Evolutionary conservation across 2,329 filamentous ascomycete genomes (phyloP).

Genomic region (Diaporthe destruens): DNA sequence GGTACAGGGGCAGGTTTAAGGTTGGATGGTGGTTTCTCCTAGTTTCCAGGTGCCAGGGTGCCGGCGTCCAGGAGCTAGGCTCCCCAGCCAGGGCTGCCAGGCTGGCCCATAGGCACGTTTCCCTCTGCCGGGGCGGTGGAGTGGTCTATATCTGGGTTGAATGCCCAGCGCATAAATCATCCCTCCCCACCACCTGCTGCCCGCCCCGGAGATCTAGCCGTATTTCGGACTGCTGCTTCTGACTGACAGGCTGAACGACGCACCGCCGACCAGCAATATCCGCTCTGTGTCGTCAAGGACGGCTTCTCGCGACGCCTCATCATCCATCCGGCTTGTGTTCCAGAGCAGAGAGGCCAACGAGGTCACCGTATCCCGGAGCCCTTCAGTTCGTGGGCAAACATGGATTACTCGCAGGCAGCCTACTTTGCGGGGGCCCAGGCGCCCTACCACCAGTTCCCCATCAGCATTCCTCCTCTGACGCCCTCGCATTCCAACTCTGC

Average conservation of each 20-base stretch:
- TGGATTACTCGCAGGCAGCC: slow-evolving; percentile 67
- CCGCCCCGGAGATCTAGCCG: slow-evolving; percentile 25
- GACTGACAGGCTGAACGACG: slow-evolving; percentile 22
- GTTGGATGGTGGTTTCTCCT: slow-evolving; percentile 34
- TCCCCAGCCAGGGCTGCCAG: background rate
- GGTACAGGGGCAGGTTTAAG: slow-evolving; percentile 33
- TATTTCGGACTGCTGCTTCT: slow-evolving; percentile 21
- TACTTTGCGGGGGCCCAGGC: slow-evolving; percentile 63
- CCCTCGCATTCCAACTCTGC: slow-evolving; percentile 68
- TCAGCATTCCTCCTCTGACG: slow-evolving; percentile 66
- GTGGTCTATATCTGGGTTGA: slow-evolving; percentile 28
- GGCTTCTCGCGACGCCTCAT: slow-evolving; percentile 11
- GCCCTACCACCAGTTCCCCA: slow-evolving; percentile 59
- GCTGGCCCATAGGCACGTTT: slow-evolving; percentile 13
- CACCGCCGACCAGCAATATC: slow-evolving; percentile 11
- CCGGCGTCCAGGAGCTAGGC: slow-evolving; percentile 5
- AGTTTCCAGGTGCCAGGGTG: slow-evolving; percentile 28
- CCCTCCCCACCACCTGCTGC: slow-evolving; percentile 24
- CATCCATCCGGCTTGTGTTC: background rate
- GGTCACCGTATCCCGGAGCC: background rate
- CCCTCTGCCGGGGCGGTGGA: slow-evolving; percentile 33
- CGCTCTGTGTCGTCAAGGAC: slow-evolving; percentile 7
- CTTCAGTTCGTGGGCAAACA: slow-evolving; percentile 45
- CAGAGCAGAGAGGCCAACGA: background rate
- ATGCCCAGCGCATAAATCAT: slow-evolving; percentile 24